phyloP scores from a whole-genome alignment of 768 basidiomycete species.

The Tulasnella sp. region DNA sequence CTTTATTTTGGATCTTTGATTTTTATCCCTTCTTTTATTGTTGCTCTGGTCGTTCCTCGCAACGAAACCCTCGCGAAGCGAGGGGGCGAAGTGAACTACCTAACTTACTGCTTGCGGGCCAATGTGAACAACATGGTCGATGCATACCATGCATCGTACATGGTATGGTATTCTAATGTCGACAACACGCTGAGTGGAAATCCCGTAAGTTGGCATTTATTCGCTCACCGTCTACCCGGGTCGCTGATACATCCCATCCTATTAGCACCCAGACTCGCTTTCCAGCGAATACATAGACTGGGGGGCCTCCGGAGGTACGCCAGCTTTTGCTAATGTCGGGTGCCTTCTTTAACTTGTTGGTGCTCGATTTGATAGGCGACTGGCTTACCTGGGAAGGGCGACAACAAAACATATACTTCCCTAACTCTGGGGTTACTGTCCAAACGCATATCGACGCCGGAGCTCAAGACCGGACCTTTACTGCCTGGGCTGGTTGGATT shows the following conservation, averaged over 20 bases:
- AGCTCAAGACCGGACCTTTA: not conserved
- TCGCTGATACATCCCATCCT: not conserved
- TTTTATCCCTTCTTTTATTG: not conserved
- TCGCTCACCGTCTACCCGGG: not conserved
- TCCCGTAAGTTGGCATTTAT: not conserved
- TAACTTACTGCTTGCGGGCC: not conserved
- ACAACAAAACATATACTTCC: not conserved
- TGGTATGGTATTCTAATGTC: not conserved
- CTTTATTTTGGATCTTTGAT: not conserved
- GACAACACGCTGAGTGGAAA: not conserved
- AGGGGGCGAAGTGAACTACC: not conserved
- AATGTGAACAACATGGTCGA: not conserved
- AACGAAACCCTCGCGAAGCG: not conserved
- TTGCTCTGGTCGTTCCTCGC: not conserved
- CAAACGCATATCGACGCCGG: not conserved
- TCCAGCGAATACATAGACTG: not conserved
- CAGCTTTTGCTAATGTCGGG: not conserved
- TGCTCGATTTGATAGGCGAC: not conserved
- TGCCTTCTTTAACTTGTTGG: not conserved
- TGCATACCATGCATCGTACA: not conserved
- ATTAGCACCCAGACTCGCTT: not conserved
- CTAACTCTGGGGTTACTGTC: not conserved
- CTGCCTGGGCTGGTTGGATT: not conserved
- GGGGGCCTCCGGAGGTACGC: not conserved
- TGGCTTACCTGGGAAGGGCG: not conserved